A percentile compares a stretch with the other conserved stretches of the same genome.
These are phyloP conservation scores for Cercophora sp. DNA, from an alignment of 495 filamentous ascomycete species.

Conservation along the genomic window DNA sequence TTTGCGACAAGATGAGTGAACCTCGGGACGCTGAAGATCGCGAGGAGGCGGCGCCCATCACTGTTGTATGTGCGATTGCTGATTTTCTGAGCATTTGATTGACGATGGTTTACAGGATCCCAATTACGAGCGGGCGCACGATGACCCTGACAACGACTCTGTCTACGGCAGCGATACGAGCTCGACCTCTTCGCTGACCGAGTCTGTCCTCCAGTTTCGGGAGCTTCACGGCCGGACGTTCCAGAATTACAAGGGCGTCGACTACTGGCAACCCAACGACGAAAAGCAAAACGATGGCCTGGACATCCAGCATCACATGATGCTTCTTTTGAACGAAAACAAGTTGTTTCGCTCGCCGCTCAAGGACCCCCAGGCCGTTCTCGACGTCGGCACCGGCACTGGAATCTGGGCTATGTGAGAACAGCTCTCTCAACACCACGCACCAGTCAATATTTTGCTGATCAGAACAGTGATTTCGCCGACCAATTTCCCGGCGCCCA, in stretches of 20 bases:
- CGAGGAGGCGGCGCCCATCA: no score
- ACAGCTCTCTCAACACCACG: no score
- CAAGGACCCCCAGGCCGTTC: constrained; percentile 43
- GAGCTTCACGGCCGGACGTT: constrained; percentile 22
- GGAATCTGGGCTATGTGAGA: constrained; percentile 65
- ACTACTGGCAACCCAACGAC: constrained; percentile 11
- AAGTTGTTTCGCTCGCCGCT: constrained; percentile 52
- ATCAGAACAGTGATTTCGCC: constrained; percentile 59
- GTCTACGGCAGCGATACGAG: neutral
- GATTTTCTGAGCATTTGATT: no score
- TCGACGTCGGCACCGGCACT: constrained; percentile 63
- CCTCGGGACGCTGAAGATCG: no score
- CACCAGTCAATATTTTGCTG: no score
- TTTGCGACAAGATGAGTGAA: no score
- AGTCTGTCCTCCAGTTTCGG: constrained; percentile 28
- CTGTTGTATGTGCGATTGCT: no score
- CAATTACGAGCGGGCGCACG: no score
- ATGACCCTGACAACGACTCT: neutral
- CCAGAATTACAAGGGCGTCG: constrained; percentile 16
- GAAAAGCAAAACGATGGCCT: constrained; percentile 1
- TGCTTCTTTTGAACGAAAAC: constrained; percentile 16
- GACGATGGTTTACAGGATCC: no score
- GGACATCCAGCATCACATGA: constrained; percentile 4
- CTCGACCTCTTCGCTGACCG: constrained; percentile 30
- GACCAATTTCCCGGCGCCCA: constrained; percentile 48